Conservation (phyloP, 495 filamentous ascomycete species). For the Chlorociboria aeruginascens region DNA sequence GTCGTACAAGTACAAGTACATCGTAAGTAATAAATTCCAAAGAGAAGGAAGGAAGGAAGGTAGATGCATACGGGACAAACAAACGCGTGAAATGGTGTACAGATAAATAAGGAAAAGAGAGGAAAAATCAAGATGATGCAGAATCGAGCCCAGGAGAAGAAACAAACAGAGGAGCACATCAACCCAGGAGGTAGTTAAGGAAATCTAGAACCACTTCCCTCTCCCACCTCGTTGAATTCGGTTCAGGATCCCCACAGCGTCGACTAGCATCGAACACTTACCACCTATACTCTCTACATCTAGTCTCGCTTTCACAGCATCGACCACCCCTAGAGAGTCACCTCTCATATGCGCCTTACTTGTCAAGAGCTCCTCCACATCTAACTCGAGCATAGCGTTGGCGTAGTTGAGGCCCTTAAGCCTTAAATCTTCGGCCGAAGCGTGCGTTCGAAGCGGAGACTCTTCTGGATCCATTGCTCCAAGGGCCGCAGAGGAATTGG, state of each 20-base stretch:
- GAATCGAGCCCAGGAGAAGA: not conserved
- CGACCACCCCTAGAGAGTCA: conserved; percentile 11
- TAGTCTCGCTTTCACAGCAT: conserved; percentile 7
- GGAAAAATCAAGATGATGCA: not conserved
- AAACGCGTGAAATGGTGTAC: not conserved
- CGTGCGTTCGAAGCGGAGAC: not conserved
- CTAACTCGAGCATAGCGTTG: conserved; percentile 12
- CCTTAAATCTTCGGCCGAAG: conserved; percentile 1
- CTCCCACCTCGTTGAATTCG: conserved; percentile 13
- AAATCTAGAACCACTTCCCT: conserved; percentile 13
- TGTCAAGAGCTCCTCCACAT: conserved; percentile 11
- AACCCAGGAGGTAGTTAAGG: not conserved
- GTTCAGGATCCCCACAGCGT: conserved; percentile 12
- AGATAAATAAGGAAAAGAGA: not conserved
- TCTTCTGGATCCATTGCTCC: conserved; percentile 2
- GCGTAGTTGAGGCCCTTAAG: conserved; percentile 11
- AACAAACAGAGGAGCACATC: not conserved
- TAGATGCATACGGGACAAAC: no score
- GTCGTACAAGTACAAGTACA: not conserved
- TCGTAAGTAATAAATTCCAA: no score
- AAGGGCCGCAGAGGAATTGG: conserved; percentile 1
- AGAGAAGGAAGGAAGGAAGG: no score
- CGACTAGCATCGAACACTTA: conserved; percentile 13
- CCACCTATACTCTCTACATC: conserved; percentile 9
- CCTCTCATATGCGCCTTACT: conserved; percentile 11